Base-by-base conservation (phyloP, 176 grass and related monocot species). In the Triticum timopheevii region DNA sequence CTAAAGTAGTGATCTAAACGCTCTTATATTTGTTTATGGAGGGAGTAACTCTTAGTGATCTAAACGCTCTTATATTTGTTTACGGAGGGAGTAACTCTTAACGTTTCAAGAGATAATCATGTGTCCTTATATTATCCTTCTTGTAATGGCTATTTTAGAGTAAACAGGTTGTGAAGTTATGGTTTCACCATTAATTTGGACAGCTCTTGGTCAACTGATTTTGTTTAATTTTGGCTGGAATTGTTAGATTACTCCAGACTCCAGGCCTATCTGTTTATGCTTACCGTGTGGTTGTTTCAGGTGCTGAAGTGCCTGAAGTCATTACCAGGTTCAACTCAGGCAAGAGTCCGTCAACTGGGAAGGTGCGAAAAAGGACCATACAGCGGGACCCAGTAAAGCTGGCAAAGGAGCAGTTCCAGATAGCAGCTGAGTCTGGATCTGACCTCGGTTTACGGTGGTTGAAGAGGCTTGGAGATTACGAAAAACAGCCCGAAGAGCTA, bases 381-480 rank as follows among this genome's bases (percentile, higher is more conserved):
- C 76, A 77, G 17, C 88, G 87, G 67, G 90, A 95, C 65, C 86
- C 92, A 7, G 27, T 92, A 77, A 90, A 90, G 64, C 79, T 94
- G 45, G 96, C 96, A 52, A 92, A 91, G 84, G 79, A 91, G 30
- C 91, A 98, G 75, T 98, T 98, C 83, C 91, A 89, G 13, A 86
- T 91, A 84, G 96, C 96, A 65, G 96, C 91, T 6, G 90, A 93
- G 77, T 87, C 84, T 35, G 93, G 93, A 52, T 90, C 73, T 73
- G 93, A 95, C 77, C 90, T 98, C 0, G 96, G 93, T 78, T 87
- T 98, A 73, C 88, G 47, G 39, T 98, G 96, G 93, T 72, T 98
- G 80, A 95, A 98, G 79, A 90, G 90, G 73, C 88, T 98, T 33
- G 84, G 66, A 65, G 93, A 92, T 86, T 84, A 80, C 19, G 88